Percentiles rank a stretch among this genome's conserved stretches.
These are phyloP conservation scores for Ceratocystis smalleyi DNA, from an alignment of 2,329 filamentous ascomycete genomes.

Conservation along the genomic window DNA sequence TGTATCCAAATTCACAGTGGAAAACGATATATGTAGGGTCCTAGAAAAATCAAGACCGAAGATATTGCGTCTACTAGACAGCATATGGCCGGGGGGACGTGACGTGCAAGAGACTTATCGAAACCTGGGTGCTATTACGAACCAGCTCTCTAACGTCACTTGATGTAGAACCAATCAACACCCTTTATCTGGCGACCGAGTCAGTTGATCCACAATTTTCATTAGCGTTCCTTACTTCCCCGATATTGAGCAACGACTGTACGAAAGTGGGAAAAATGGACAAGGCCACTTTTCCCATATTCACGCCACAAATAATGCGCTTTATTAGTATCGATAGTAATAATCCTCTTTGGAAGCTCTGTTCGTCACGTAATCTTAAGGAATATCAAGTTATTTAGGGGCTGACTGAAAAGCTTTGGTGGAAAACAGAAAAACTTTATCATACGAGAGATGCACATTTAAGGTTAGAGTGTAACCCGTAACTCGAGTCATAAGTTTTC, in stretches of 20 bases:
- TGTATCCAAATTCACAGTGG: neutral
- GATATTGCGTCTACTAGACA: neutral
- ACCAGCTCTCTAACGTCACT: neutral
- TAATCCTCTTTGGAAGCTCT: neutral
- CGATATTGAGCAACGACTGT: neutral
- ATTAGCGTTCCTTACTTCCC: neutral
- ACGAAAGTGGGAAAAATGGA: neutral
- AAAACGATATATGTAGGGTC: neutral
- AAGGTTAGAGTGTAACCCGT: neutral
- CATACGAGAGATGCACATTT: neutral
- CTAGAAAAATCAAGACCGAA: neutral
- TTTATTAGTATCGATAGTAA: too few species aligned
- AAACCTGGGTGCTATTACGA: neutral
- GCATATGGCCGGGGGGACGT: neutral
- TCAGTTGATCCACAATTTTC: conserved; percentile 12
- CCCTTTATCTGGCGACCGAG: conserved; percentile 7
- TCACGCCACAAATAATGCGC: too few species aligned
- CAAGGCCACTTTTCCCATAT: neutral
- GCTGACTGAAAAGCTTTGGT: neutral
- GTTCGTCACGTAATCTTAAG: neutral
- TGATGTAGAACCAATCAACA: conserved; percentile 1
- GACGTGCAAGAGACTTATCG: neutral
- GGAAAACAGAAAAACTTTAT: neutral
- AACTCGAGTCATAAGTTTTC: neutral
- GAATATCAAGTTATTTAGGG: neutral